Evolutionary conservation across 1,139 yeast genomes (phyloP), one percentile per base, ranked within the genome.

Genomic region (Scheffersomyces parashehatae): DNA sequence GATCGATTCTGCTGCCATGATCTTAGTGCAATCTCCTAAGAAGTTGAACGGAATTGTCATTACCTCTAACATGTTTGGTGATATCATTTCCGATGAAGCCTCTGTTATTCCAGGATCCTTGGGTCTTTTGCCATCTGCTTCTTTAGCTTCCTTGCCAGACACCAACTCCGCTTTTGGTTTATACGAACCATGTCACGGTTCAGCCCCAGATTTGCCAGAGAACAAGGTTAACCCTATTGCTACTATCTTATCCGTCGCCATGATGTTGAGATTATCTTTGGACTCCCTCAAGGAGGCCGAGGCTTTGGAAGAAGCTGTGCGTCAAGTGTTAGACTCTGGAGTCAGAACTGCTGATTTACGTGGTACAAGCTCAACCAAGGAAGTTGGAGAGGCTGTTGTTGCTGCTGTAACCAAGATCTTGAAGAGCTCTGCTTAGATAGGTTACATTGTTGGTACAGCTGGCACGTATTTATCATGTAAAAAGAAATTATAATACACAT

Each of bases 1-100:
- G 68, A 91, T 93, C 59, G 99, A 93, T 68, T 89, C 97, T 9
- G 99, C 99, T 40, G 98, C 99, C 40, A 93, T 93, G 99, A 90
- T 91, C 59, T 73, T 93, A 58, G 88, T 93, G 56, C 89, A 93
- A 72, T 81, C 80, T 51, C 99, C 99, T 57, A 85, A 90, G 39
- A 83, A 83, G 54, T 79, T 93, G 59, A 93, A 93, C 64, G 99
- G 99, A 67, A 79, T 93, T 40, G 81, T 93, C 44, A 82, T 93
- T 62, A 91, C 98, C 40, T 85, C 88, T 55, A 93, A 93, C 73
- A 91, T 93, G 96, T 93, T 93, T 69, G 99, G 99, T 59, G 99
- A 93, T 65, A 93, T 93, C 65, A 88, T 93, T 59, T 87, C 96
- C 42, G 99, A 93, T 67, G 98, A 93, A 73, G 97, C 98, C 28